Base-by-base conservation (phyloP, 805 yeast species). In the Pichia phayaonensis region DNA sequence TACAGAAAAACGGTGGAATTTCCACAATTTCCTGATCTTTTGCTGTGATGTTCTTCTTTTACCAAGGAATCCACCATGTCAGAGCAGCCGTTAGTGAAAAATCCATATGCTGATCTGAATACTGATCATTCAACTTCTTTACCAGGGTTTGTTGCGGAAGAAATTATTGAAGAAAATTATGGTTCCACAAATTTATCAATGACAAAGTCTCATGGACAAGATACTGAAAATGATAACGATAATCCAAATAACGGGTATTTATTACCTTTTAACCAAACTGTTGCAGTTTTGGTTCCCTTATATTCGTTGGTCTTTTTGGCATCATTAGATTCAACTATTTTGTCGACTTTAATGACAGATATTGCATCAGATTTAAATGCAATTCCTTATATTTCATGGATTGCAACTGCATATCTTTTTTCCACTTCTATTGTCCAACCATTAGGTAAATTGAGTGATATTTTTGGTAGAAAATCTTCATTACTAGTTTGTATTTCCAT, bases 341-440 rank as follows among this genome's bases (percentile, higher is more conserved):
- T 84, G 18, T 76, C 89, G 0, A 83, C 90, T 0, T 65, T 83
- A 26, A 67, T 83, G 58, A 72, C 86, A 2, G 75, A 76, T 27
- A 83, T 84, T 49, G 86, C 89, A 1, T 80, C 86, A 1, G 89
- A 84, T 57, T 75, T 84, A 59, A 69, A 83, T 55, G 83, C 81
- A 0, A 69, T 83, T 42, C 79, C 81, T 4, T 76, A 76, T 54
- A 73, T 83, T 26, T 76, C 88, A 16, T 84, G 89, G 88, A 81
- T 84, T 23, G 90, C 87, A 2, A 81, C 88, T 0, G 76, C 87
- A 0, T 84, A 84, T 58, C 66, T 84, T 42, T 66, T 84, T 42
- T 78, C 89, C 1, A 77, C 83, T 42, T 80, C 90, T 0, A 84
- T 87, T 2, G 81, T 83, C 61, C 90, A 84, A 63, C 90, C 90